Evolutionary conservation across 768 basidiomycete genomes (phyloP).

Genomic region (Pisolithus sp.): DNA sequence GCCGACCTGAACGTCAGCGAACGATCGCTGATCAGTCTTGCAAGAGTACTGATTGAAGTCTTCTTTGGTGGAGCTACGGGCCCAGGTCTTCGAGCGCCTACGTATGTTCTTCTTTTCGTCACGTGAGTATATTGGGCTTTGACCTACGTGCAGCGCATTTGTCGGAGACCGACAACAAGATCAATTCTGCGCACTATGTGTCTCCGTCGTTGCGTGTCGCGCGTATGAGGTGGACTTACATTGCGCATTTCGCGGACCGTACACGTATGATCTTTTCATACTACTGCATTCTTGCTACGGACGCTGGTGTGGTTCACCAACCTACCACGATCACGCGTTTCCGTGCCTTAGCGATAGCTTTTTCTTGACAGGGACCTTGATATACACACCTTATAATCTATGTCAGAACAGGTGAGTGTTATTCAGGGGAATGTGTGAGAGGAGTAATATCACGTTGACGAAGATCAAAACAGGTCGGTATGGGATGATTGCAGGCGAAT

Average conservation of each 20-base stretch:
- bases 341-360: not conserved
- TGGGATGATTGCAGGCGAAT: too few species aligned
- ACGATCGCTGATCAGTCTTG: slow-evolving; percentile 46
- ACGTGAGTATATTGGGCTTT: slow-evolving; percentile 19
- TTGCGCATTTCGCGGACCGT: slow-evolving; percentile 25
- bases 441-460: slow-evolving; percentile 41
- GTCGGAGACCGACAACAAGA: slow-evolving; percentile 46
- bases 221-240: too few species aligned
- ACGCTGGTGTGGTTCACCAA: slow-evolving; percentile 40
- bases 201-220: too few species aligned
- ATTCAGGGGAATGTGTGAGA: slow-evolving; percentile 56
- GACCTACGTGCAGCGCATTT: slow-evolving; percentile 25
- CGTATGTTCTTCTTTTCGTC: not conserved
- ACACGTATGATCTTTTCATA: slow-evolving; percentile 50
- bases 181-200: slow-evolving; percentile 43
- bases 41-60: slow-evolving; percentile 20
- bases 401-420: slow-evolving; percentile 40
- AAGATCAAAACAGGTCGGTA: slow-evolving; percentile 31
- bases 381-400: slow-evolving; percentile 48
- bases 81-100: slow-evolving; percentile 27
- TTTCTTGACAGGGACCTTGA: slow-evolving; percentile 43
- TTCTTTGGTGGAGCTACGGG: slow-evolving; percentile 43
- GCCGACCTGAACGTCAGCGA: slow-evolving; percentile 42
- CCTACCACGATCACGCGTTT: not conserved
- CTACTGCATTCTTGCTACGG: slow-evolving; percentile 65